Evolutionary conservation across 345 rosid genomes (phyloP), one percentile per base, ranked within the genome.

Genomic region (Eucalyptus urophylla): DNA sequence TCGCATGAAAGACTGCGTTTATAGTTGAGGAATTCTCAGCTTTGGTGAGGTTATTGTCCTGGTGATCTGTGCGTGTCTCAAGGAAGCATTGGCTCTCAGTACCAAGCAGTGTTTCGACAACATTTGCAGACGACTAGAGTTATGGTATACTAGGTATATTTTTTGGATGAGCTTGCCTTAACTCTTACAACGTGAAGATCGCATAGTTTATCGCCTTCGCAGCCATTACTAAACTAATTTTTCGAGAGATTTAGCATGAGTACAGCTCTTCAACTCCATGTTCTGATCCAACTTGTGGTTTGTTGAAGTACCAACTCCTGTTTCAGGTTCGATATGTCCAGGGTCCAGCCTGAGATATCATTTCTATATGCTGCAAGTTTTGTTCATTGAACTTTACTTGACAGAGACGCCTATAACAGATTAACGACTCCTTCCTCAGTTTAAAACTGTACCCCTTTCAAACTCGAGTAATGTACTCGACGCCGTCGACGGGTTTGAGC

Each of bases 371-470:
- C 76, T n/a, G 76, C 40, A 31, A n/a, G 0, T 65, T 2, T 14
- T 1, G 40, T 2, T 65, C 3, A 65, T 14, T 0, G 21, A n/a
- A 65, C 76, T 16, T 0, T n/a, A 14, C 76, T 65, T 0, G 76
- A 65, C 11, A 33, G 37, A 14, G 76, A 65, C 21, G 5, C 40
- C 37, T n/a, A 8, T n/a, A 0, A 14, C 76, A 0, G 76, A n/a
- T 1, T 65, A 65, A n/a, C 5, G 11, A n/a, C 76, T 65, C 21
- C 1, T 65, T 65, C 76, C 2, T 65, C 37, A 0, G 40, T n/a
- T 65, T n/a, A 65, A 62, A 16, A n/a, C 37, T 14, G 2, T 65
- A n/a, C 22, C 40, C 76, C 0, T 65, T 65, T 65, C 76, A 65
- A 65, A 65, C 76, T n/a, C 21, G 21, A n/a, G 76, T 65, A 8